These are phyloP conservation scores for Tetraselmis striata DNA, from an alignment of 139 green algal species.

Conservation along the genomic window DNA sequence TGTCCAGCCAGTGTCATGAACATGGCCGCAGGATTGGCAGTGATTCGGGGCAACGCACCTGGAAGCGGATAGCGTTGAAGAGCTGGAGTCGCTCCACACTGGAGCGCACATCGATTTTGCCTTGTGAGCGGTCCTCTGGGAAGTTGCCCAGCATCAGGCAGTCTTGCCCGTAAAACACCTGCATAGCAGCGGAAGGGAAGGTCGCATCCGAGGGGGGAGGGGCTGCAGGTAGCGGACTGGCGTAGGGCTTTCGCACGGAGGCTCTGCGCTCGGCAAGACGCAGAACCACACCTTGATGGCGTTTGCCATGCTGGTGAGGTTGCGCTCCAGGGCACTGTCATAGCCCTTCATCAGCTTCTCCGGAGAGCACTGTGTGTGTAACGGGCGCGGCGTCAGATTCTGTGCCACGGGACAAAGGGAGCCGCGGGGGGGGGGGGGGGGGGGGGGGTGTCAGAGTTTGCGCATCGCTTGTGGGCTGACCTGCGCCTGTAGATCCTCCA, in stretches of 20 bases:
- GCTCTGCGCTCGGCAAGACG: background rate
- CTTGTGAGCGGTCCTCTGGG: background rate
- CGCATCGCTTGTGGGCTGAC: background rate
- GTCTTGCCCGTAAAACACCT: background rate
- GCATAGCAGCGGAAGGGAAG: too few species aligned
- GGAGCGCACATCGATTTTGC: background rate
- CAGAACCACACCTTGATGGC: background rate
- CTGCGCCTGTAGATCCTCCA: background rate
- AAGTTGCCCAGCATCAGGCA: background rate
- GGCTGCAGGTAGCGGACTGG: background rate
- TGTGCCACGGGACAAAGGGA: too few species aligned
- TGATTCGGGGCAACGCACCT: background rate
- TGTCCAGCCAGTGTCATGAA: background rate
- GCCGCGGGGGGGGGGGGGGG: too few species aligned
- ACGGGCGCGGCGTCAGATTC: too few species aligned
- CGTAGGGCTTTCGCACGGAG: background rate
- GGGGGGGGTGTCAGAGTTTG: too few species aligned
- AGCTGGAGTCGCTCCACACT: background rate
- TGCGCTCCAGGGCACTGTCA: background rate
- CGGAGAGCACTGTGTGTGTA: background rate
- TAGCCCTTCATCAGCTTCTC: background rate
- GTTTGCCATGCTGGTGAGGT: background rate
- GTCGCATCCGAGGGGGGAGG: too few species aligned
- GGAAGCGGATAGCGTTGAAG: background rate
- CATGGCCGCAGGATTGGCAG: background rate